Conservation (phyloP, 2,329 filamentous ascomycete species). For the Fusarium guadeloupense region DNA sequence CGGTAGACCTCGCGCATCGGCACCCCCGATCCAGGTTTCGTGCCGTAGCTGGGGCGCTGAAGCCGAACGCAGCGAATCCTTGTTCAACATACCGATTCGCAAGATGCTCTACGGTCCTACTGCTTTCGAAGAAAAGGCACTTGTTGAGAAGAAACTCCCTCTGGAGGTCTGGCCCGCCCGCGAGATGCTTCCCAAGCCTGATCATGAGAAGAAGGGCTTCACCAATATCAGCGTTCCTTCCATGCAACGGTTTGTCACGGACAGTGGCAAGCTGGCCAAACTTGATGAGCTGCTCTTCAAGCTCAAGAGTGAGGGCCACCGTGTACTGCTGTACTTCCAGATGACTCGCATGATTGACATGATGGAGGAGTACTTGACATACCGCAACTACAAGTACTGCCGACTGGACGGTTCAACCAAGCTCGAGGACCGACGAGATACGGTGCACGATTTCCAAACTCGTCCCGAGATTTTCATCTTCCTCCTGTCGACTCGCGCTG, state of each 20-base stretch:
- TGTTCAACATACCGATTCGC: constrained; percentile 83
- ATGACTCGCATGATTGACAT: constrained; percentile 99
- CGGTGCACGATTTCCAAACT: constrained; percentile 95
- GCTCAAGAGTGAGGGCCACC: constrained; percentile 91
- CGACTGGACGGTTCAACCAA: constrained; percentile 97
- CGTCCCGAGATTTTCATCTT: constrained; percentile 97
- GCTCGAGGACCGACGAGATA: constrained; percentile 94
- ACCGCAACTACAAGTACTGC: constrained; percentile 99
- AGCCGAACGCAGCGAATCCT: constrained; percentile 73
- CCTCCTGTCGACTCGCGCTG: constrained; percentile 92
- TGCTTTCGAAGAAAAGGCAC: constrained; percentile 72
- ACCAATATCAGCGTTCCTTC: constrained; percentile 93
- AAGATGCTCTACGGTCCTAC: constrained; percentile 76
- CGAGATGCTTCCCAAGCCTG: constrained; percentile 78
- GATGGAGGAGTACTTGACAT: constrained; percentile 98
- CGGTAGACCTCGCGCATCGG: constrained; percentile 78
- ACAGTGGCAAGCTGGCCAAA: constrained; percentile 94
- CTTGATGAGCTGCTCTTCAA: constrained; percentile 87
- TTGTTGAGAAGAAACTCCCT: constrained; percentile 78
- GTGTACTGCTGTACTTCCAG: constrained; percentile 98
- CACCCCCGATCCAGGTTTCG: constrained; percentile 84
- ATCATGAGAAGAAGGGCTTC: constrained; percentile 83
- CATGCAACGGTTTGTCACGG: constrained; percentile 97
- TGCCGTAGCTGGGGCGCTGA: constrained; percentile 73
- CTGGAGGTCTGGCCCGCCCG: constrained; percentile 69